A percentile compares a stretch with the other conserved stretches of the same genome.
Evolutionary conservation across 2,329 filamentous ascomycete genomes (phyloP).

Genomic region (Colletotrichum sidae): DNA sequence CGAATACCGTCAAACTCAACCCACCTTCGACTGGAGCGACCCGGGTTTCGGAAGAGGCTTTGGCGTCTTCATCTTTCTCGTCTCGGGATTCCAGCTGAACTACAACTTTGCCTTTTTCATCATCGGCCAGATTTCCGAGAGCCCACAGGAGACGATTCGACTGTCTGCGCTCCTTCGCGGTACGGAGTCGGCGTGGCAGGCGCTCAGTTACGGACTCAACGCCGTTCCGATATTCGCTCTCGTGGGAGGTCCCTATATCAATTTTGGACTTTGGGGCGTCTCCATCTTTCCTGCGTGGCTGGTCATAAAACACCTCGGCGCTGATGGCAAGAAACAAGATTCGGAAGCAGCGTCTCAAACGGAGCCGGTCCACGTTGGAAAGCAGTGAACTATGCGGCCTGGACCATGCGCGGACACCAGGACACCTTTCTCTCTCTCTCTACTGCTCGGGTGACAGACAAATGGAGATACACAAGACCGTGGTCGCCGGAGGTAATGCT

Average conservation of each 20-base stretch:
- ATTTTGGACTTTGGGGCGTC: constrained; percentile 73
- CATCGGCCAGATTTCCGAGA: constrained; percentile 69
- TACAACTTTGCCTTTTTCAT: constrained; percentile 79
- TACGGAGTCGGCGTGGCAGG: constrained; percentile 76
- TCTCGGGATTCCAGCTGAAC: constrained; percentile 76
- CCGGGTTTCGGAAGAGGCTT: constrained; percentile 59
- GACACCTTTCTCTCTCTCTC: too few relatives aligned
- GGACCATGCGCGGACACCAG: too few relatives aligned
- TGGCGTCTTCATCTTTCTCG: constrained; percentile 68
- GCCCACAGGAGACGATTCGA: constrained; percentile 71
- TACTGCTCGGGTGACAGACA: too few relatives aligned
- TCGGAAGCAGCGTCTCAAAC: constrained; percentile 5
- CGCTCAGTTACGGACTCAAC: constrained; percentile 74
- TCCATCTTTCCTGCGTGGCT: constrained; percentile 73
- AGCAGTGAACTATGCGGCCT: neutral
- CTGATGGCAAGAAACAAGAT: neutral
- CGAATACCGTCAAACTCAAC: constrained; percentile 64
- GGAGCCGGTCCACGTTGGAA: constrained; percentile 2
- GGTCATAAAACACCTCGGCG: constrained; percentile 48
- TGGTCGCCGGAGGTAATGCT: too few relatives aligned
- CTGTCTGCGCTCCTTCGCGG: constrained; percentile 73
- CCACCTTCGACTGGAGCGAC: constrained; percentile 60
- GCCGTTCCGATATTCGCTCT: constrained; percentile 70
- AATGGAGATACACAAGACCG: too few relatives aligned
- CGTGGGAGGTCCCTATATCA: constrained; percentile 73